Evolutionary conservation across 1,284 basidiomycete species (phyloP).

Genomic region (Cutaneotrichosporon sp.): DNA sequence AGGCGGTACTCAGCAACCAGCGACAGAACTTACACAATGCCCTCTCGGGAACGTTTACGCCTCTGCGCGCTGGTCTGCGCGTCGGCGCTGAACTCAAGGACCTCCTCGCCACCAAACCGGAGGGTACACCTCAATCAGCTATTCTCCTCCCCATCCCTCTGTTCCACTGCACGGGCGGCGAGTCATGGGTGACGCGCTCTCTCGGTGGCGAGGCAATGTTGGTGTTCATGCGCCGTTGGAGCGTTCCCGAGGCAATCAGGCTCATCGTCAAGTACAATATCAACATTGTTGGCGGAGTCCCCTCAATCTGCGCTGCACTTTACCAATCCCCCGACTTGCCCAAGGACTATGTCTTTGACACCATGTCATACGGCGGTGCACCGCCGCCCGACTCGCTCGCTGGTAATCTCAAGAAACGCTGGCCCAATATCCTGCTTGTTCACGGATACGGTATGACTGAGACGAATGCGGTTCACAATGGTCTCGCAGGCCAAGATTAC

Average conservation of each 20-base stretch:
- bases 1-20: conserved; percentile 47
- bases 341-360: conserved; percentile 28
- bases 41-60: conserved; percentile 24
- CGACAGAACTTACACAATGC: conserved; percentile 20
- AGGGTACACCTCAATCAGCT: conserved; percentile 24
- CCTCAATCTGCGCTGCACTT: conserved; percentile 40
- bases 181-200: conserved; percentile 45
- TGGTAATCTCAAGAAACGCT: conserved; percentile 31
- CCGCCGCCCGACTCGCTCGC: conserved; percentile 41
- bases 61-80: conserved; percentile 37
- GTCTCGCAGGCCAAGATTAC: conserved; percentile 42
- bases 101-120: conserved; percentile 1
- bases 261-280: conserved; percentile 37
- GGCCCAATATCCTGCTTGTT: conserved; percentile 30
- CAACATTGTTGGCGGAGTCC: conserved; percentile 46
- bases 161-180: conserved; percentile 50
- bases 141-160: conserved; percentile 44
- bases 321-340: conserved; percentile 22
- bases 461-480: conserved; percentile 45
- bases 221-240: conserved; percentile 42
- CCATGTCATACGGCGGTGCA: conserved; percentile 48
- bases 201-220: conserved; percentile 40
- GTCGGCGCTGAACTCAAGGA: conserved; percentile 31
- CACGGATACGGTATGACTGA: conserved; percentile 50
- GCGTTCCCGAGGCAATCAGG: conserved; percentile 33